Conservation (phyloP, 352 stramenopile genomes). For the Aphanomyces euteiches region DNA sequence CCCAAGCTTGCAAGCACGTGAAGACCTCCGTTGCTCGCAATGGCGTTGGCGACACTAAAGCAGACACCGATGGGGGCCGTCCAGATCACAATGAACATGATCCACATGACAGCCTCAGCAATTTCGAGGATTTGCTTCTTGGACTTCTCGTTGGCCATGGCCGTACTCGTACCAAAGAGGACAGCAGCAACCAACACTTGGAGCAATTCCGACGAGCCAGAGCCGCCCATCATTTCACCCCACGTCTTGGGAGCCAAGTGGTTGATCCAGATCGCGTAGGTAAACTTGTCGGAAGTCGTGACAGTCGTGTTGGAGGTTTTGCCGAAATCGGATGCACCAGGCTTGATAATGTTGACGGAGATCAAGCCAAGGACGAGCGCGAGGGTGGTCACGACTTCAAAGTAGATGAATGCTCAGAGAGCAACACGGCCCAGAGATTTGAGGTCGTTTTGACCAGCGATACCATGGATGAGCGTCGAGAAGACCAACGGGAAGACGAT, state of each 20-base stretch:
- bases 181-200: slow-evolving; percentile 52
- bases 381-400: slow-evolving; percentile 51
- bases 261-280: slow-evolving; percentile 51
- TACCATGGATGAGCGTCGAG: slow-evolving; percentile 52
- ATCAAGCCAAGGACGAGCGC: slow-evolving; percentile 49
- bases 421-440: slow-evolving; percentile 54
- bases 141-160: slow-evolving; percentile 36
- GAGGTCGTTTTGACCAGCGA: slow-evolving; percentile 54
- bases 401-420: slow-evolving; percentile 64
- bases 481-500: slow-evolving; percentile 67
- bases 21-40: slow-evolving; percentile 48
- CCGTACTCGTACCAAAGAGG: slow-evolving; percentile 43
- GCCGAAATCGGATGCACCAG: slow-evolving; percentile 40
- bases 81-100: slow-evolving; percentile 74
- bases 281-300: slow-evolving; percentile 38
- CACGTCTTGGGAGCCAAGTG: slow-evolving; percentile 65
- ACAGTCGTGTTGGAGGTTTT: slow-evolving; percentile 36
- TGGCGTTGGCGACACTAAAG: slow-evolving; percentile 50
- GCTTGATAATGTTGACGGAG: slow-evolving; percentile 53
- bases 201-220: slow-evolving; percentile 51
- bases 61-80: slow-evolving; percentile 53
- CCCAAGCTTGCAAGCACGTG: slow-evolving; percentile 40
- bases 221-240: slow-evolving; percentile 63
- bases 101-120: slow-evolving; percentile 46
- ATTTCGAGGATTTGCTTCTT: slow-evolving; percentile 49